A percentile compares a stretch with the other conserved stretches of the same genome.
These are phyloP conservation scores for Lasiosphaeria hispida DNA, from an alignment of 495 filamentous ascomycete species.

Conservation along the genomic window DNA sequence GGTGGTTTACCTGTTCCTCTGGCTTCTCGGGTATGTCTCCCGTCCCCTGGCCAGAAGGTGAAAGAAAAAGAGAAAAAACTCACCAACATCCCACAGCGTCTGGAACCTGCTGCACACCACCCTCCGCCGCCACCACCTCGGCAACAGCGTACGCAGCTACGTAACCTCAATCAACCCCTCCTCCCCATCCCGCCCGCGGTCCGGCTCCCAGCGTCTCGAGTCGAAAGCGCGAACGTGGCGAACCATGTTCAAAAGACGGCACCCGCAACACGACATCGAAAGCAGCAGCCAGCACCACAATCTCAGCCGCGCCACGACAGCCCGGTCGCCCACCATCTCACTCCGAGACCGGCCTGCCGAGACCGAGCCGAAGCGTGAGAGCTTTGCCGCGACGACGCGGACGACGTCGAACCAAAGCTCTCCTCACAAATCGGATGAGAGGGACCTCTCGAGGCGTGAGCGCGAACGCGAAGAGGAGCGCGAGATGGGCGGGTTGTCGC, in stretches of 20 bases:
- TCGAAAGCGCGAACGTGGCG: no score
- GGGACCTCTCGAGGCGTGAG: not conserved
- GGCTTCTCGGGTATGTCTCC: conserved; percentile 25
- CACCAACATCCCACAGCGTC: conserved; percentile 15
- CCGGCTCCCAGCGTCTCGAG: no score
- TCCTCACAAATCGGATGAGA: not conserved
- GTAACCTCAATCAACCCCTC: not conserved
- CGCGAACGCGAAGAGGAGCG: not conserved
- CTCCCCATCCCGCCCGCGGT: not conserved
- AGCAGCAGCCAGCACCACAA: no score
- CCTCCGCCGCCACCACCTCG: conserved; percentile 19
- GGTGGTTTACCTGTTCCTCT: conserved; percentile 30
- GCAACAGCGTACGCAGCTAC: conserved; percentile 6
- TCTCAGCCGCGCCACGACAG: not conserved
- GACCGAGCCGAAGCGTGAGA: not conserved
- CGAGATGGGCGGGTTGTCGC: not conserved
- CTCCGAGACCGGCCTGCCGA: not conserved
- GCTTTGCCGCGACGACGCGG: not conserved
- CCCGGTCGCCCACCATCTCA: not conserved
- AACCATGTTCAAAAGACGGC: not conserved
- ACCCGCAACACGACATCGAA: no score
- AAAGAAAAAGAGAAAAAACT: not conserved
- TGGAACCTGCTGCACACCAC: conserved; percentile 27
- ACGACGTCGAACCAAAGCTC: not conserved
- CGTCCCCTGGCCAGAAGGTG: not conserved